A percentile compares a stretch with the other conserved stretches of the same genome.
These are phyloP conservation scores for Tetrahymena malaccensis DNA, from an alignment of 73 alveolate species.

Conservation along the genomic window DNA sequence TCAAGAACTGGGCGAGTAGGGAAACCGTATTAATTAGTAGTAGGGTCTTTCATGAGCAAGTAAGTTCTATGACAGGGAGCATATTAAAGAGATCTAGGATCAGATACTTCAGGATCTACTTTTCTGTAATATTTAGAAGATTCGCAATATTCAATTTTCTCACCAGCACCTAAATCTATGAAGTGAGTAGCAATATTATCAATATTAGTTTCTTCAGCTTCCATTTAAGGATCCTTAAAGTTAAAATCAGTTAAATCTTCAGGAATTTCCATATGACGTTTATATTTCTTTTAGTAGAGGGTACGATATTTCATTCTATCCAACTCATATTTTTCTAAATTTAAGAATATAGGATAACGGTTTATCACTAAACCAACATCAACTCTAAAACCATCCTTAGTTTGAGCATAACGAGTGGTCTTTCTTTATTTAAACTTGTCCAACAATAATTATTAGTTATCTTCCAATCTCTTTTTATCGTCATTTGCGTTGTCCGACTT, in stretches of 20 bases:
- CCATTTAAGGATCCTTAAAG: neutral
- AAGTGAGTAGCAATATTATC: slow-evolving; percentile 43
- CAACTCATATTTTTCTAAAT: slow-evolving; percentile 12
- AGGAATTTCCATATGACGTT: neutral
- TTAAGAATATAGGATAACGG: slow-evolving; percentile 39
- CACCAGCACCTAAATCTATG: slow-evolving; percentile 19
- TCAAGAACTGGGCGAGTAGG: slow-evolving; percentile 33
- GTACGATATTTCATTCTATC: slow-evolving; percentile 19
- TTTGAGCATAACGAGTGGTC: neutral
- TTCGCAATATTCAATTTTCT: slow-evolving; percentile 20
- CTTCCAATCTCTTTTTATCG: neutral
- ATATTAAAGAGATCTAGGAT: slow-evolving; percentile 28
- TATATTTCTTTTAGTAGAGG: neutral
- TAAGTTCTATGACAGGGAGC: slow-evolving; percentile 46
- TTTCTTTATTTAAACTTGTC: neutral
- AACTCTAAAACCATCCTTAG: slow-evolving; percentile 9
- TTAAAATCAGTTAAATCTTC: neutral
- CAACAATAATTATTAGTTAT: neutral
- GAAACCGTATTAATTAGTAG: slow-evolving; percentile 49
- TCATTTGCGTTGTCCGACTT: neutral
- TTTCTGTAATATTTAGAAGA: slow-evolving; percentile 40
- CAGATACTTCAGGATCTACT: slow-evolving; percentile 49
- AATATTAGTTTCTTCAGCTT: neutral
- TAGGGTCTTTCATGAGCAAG: slow-evolving; percentile 35
- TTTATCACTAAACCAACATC: slow-evolving; percentile 39